Evolutionary conservation across 108 stramenopile species (phyloP).

Genomic region (Pseudonitzschia pungens): DNA sequence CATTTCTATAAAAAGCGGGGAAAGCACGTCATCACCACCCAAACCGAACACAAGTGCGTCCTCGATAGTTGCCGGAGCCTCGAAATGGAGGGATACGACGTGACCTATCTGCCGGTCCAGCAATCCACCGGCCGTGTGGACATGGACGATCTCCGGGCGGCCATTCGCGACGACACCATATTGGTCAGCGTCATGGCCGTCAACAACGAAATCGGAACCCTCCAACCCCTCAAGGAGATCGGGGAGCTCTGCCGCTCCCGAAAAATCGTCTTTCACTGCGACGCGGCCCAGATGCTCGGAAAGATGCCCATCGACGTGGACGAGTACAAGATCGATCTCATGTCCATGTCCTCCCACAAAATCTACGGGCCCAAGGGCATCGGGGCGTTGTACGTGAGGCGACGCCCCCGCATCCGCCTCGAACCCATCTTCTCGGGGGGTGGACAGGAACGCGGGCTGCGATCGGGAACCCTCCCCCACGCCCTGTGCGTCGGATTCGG

Average conservation of each 20-base stretch:
- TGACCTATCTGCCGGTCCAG: slow-evolving; percentile 94
- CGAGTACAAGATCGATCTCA: slow-evolving; percentile 92
- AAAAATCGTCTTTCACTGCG: slow-evolving; percentile 97
- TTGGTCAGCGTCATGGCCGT: slow-evolving; percentile 97
- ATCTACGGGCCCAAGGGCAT: slow-evolving; percentile 99
- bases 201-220: slow-evolving; percentile 99
- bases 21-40: slow-evolving; percentile 96
- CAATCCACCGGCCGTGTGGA: slow-evolving; percentile 88
- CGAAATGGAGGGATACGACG: slow-evolving; percentile 96
- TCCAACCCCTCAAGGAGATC: slow-evolving; percentile 95
- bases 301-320: slow-evolving; percentile 97
- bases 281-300: slow-evolving; percentile 98
- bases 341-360: slow-evolving; percentile 97
- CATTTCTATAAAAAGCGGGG: slow-evolving; percentile 87
- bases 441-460: slow-evolving; percentile 96
- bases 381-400: slow-evolving; percentile 95
- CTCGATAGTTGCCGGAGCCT: slow-evolving; percentile 94
- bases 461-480: slow-evolving; percentile 89
- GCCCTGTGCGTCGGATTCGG: slow-evolving; percentile 94
- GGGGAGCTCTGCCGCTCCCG: slow-evolving; percentile 89
- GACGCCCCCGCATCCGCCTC: slow-evolving; percentile 95
- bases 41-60: slow-evolving; percentile 99
- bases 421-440: slow-evolving; percentile 96
- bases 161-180: slow-evolving; percentile 93
- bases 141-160: slow-evolving; percentile 82